These are phyloP conservation scores for Gastrolobium villosum DNA, from an alignment of 306 rosid genomes.

Conservation along the genomic window DNA sequence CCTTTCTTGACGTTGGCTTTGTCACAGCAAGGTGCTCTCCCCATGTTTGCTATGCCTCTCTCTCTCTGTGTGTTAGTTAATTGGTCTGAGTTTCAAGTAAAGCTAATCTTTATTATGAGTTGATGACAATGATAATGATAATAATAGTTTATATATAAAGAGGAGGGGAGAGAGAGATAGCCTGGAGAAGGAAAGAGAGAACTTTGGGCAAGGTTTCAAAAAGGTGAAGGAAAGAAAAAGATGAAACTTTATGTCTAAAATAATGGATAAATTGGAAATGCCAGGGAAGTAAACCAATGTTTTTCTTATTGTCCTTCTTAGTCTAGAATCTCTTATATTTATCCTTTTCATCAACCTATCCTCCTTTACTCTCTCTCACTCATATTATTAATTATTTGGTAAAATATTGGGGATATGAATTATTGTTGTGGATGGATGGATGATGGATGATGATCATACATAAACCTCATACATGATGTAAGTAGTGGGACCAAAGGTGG, in stretches of 20 bases:
- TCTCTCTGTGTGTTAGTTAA: slow-evolving; percentile 9
- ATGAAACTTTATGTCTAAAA: slow-evolving; percentile 53
- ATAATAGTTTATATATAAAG: slow-evolving; percentile 50
- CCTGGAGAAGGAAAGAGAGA: slow-evolving; percentile 72
- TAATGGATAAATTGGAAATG: slow-evolving; percentile 58
- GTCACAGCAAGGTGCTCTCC: slow-evolving; percentile 99
- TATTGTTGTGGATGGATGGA: slow-evolving; percentile 52
- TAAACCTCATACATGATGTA: slow-evolving; percentile 51
- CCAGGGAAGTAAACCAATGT: slow-evolving; percentile 53
- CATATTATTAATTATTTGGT: neutral
- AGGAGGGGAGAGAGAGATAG: slow-evolving; percentile 47
- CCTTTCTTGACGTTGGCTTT: slow-evolving; percentile 98
- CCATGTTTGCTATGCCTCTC: slow-evolving; percentile 58
- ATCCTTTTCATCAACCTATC: slow-evolving; percentile 24
- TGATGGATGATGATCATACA: neutral
- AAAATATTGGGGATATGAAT: slow-evolving; percentile 32
- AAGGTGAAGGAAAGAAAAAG: slow-evolving; percentile 58
- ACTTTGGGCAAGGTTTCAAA: slow-evolving; percentile 61
- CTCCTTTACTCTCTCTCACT: slow-evolving; percentile 54
- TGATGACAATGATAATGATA: slow-evolving; percentile 51
- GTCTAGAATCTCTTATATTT: slow-evolving; percentile 48
- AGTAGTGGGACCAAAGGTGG: slow-evolving; percentile 57
- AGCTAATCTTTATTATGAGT: slow-evolving; percentile 43
- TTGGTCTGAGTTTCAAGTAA: slow-evolving; percentile 48
- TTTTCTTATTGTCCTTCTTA: slow-evolving; percentile 67